phyloP scores from a whole-genome alignment of 805 yeast species.

The Torulaspora franciscae region DNA sequence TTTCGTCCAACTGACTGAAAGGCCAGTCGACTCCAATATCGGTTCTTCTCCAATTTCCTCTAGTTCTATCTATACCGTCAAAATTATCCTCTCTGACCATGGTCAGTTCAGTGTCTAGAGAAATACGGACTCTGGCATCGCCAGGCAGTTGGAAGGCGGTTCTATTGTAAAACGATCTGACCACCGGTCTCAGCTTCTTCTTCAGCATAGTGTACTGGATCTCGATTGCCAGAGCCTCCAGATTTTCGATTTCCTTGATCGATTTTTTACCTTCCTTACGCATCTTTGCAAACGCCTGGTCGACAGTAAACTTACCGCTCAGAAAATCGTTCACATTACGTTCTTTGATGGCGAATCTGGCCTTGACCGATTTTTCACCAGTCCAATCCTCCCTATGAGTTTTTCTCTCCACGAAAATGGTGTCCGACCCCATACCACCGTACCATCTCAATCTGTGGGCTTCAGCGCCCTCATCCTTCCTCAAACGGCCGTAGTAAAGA shows the following conservation, averaged over 20 bases:
- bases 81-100: constrained; percentile 97
- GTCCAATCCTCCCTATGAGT: constrained; percentile 99
- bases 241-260: constrained; percentile 77
- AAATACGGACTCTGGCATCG: constrained; percentile 97
- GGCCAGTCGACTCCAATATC: constrained; percentile 98
- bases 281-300: constrained; percentile 86
- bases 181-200: constrained; percentile 84
- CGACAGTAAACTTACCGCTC: constrained; percentile 78
- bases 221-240: constrained; percentile 89
- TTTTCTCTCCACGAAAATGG: constrained; percentile 92
- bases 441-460: constrained; percentile 98
- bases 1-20: constrained; percentile 74
- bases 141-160: constrained; percentile 99
- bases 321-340: constrained; percentile 81
- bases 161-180: constrained; percentile 93
- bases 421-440: constrained; percentile 93
- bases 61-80: constrained; percentile 86
- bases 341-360: constrained; percentile 89
- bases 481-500: constrained; percentile 86
- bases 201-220: constrained; percentile 86
- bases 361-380: constrained; percentile 98
- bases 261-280: constrained; percentile 90
- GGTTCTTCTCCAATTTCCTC: constrained; percentile 95
- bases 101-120: constrained; percentile 93
- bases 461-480: constrained; percentile 98